Conservation (phyloP, 257 asterid genomes). For the Gynochthodes officinalis region DNA sequence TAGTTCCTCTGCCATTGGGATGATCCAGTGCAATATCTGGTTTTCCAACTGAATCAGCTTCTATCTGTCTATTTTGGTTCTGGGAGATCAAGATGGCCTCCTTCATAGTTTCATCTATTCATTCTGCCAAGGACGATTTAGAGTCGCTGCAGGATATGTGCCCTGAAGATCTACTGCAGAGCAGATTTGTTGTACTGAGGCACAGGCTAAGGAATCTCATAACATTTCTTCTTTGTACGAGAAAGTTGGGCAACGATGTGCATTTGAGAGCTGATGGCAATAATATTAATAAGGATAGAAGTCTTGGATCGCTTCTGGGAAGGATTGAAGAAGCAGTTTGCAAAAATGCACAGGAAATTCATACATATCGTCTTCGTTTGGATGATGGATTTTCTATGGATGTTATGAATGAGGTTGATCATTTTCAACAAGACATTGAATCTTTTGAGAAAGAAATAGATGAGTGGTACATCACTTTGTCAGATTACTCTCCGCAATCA, state of each 20-base stretch:
- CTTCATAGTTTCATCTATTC: not conserved
- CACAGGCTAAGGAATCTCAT: not conserved
- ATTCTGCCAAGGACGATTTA: not conserved
- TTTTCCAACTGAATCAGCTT: not conserved
- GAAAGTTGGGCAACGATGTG: not conserved
- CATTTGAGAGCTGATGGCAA: not conserved
- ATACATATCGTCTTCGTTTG: not conserved
- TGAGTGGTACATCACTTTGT: not conserved
- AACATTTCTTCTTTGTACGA: slow-evolving; percentile 4
- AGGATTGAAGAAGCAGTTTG: not conserved
- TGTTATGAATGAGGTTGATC: not conserved
- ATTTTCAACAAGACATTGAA: not conserved
- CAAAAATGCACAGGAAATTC: not conserved
- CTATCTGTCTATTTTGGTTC: not conserved
- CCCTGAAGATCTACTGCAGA: not conserved
- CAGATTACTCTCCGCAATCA: not conserved
- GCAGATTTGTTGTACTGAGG: not conserved
- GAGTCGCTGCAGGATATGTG: not conserved
- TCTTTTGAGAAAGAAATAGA: not conserved
- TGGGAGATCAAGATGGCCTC: not conserved
- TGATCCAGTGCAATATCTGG: not conserved
- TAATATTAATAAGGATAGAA: not conserved
- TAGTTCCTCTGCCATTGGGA: not conserved
- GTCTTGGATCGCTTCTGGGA: not conserved
- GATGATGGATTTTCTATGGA: not conserved